Base-by-base conservation (phyloP, 306 rosid species). In the Sicyos edulis region DNA sequence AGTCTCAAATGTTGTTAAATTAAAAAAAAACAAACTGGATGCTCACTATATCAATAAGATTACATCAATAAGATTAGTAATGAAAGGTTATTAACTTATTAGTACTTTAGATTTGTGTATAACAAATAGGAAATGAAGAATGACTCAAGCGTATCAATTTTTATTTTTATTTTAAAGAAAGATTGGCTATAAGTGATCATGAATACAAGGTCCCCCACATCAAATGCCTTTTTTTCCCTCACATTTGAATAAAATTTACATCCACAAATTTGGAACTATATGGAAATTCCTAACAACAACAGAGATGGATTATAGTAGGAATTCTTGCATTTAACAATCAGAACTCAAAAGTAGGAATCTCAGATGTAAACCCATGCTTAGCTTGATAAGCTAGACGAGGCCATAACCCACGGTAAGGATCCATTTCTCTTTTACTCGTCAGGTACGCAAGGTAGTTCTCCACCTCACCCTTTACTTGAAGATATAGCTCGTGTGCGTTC, bases 261-360 rank as follows among this genome's bases (percentile, higher is more conserved):
- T 9, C 45, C 16, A 69, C 14, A 49, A 69, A 69, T 7, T 7
- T 69, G 58, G 21, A 9, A 69, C 14, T 20, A 49, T 16, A 29
- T 21, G 6, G 2, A 45, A 67, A 67, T 13, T 47, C 40, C 11
- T 47, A 20, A 44, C 17, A 44, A 20, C 2, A 40, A 67, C 4
- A 42, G 56, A 68, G 42, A 68, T 42, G 57, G 5, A 22, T 19
- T 64, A 54, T 56, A 19, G 70, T n/a, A 26, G 29, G 29, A 26
- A 1, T 4, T 67, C 56, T 47, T 21, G 56, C 13, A 42, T 14
- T 34, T 20, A 42, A 42, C 47, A 42, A 16, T 45, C 85, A 91
- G 55, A 90, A 71, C 69, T 93, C 87, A 78, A 93, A 93, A 12
- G 92, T 76, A 17, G 98, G 98, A 77, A 93, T 77, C 69, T 88